Base-by-base conservation (phyloP, 345 rosid genomes). In the Cardamine chenopodiifolia region DNA sequence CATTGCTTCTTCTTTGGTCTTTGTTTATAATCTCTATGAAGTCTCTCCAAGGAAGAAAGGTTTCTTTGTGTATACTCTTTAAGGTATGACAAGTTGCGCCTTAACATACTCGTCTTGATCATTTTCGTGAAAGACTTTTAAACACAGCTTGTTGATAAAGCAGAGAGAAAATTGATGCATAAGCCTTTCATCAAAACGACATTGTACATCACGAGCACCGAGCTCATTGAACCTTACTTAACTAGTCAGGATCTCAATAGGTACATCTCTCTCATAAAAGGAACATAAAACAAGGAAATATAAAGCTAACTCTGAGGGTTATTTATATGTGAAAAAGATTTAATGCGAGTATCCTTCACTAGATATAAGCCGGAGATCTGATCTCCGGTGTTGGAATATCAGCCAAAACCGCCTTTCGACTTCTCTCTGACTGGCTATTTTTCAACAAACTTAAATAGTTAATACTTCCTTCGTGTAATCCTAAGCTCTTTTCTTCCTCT, bases 341-440 rank as follows among this genome's bases (percentile, higher is more conserved):
- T 34, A 7, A 44, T 12, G 58, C 57, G 26, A 17, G 8, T n/a
- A 20, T 10, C 28, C 29, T 57, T 70, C 50, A 28, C 75, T 84
- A 87, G 8, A 89, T 93, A 74, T 74, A 79, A 69, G 62, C 17
- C 1, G 92, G 96, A 4, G 89, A 87, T 14, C 84, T 26, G 2
- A 73, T 62, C 1, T 85, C 83, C 0, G 96, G 86, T 4, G 89
- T 84, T 8, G 86, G 75, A 0, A 78, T 83, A 0, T 87, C 78
- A 12, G 73, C 82, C 12, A 82, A 75, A 1, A 49, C 74, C 2
- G 82, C 81, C n/a, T 82, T 81, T 19, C 72, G 76, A 42, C 98
- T 93, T 5, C 98, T 88, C 85, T 90, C 94, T 0, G 92, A 90
- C 11, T 86, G 75, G 74, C 90, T 85, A 59, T 87, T 92, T n/a